phyloP scores from a whole-genome alignment of 2,329 filamentous ascomycete species.

The Fusarium sterilihyphosum region DNA sequence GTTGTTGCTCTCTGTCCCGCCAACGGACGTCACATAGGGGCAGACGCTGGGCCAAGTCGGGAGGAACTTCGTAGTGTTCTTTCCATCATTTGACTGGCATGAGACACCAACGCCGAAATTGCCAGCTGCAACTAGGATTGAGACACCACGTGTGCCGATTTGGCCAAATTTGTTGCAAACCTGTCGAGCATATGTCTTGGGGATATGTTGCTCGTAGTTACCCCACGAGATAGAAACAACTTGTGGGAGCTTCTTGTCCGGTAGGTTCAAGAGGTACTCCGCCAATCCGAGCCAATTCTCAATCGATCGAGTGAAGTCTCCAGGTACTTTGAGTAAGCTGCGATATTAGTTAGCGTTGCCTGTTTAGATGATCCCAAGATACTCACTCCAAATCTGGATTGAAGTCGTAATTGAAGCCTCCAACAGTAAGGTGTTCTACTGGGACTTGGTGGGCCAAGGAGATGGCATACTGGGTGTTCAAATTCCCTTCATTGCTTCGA shows the following conservation, averaged over 20 bases:
- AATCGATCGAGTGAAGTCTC: conserved; percentile 55
- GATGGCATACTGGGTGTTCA: conserved; percentile 51
- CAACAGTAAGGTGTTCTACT: conserved; percentile 47
- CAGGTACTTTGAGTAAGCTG: conserved; percentile 18
- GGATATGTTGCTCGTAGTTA: conserved; percentile 73
- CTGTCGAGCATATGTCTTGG: conserved; percentile 63
- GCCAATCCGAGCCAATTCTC: conserved; percentile 75
- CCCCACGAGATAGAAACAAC: conserved; percentile 77
- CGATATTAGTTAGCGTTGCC: not conserved
- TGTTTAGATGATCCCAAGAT: accelerated
- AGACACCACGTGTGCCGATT: conserved; percentile 72
- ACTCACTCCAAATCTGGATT: conserved; percentile 50
- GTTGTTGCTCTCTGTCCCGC: conserved; percentile 61
- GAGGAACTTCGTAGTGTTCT: conserved; percentile 47
- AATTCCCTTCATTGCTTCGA: conserved; percentile 49
- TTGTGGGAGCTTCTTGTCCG: conserved; percentile 65
- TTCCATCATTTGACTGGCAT: conserved; percentile 52
- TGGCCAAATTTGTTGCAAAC: conserved; percentile 69
- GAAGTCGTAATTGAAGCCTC: conserved; percentile 46
- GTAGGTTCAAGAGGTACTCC: conserved; percentile 65
- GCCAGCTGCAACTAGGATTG: conserved; percentile 72
- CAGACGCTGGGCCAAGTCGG: conserved; percentile 54
- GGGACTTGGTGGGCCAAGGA: conserved; percentile 48
- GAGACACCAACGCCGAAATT: conserved; percentile 57
- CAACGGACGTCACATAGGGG: conserved; percentile 71